Evolutionary conservation across 2,329 filamentous ascomycete species (phyloP).

Genomic region (Calcarisporium arbuscula): DNA sequence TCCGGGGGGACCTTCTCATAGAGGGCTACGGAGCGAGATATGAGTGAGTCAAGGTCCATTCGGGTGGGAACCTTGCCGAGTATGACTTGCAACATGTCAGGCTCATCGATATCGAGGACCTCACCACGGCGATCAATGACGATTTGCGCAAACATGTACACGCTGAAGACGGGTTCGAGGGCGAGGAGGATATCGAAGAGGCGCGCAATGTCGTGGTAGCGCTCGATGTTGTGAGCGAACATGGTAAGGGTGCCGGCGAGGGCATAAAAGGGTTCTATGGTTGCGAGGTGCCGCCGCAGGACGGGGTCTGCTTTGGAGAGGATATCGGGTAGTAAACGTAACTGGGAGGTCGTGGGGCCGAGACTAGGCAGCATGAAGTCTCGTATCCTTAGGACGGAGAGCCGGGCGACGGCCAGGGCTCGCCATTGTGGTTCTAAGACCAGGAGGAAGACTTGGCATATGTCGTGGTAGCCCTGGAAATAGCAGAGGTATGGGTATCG

Average conservation of each 20-base stretch:
- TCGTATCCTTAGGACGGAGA: conserved; percentile 83
- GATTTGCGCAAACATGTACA: conserved; percentile 90
- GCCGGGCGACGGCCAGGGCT: conserved; percentile 61
- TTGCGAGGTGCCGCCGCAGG: conserved; percentile 69
- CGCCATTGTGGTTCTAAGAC: conserved; percentile 64
- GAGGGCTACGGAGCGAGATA: conserved; percentile 58
- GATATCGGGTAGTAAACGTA: conserved; percentile 81
- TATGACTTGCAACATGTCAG: conserved; percentile 85
- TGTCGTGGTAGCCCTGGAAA: conserved; percentile 98
- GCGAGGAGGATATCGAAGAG: conserved; percentile 91
- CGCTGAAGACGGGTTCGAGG: conserved; percentile 75
- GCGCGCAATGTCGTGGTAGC: conserved; percentile 80
- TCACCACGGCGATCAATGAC: conserved; percentile 74
- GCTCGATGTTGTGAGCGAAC: conserved; percentile 92
- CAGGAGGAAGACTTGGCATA: conserved; percentile 89
- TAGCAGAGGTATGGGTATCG: conserved; percentile 81
- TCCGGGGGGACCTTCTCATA: conserved; percentile 66
- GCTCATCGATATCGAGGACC: conserved; percentile 85
- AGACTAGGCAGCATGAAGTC: conserved; percentile 97
- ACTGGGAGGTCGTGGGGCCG: conserved; percentile 71
- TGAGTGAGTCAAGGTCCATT: conserved; percentile 72
- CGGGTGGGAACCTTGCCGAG: conserved; percentile 80
- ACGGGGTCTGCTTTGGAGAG: conserved; percentile 64
- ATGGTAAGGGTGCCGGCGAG: conserved; percentile 89
- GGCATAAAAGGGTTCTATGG: conserved; percentile 83